These are phyloP conservation scores for Medicago ruthenica DNA, from an alignment of 306 rosid species.

Conservation along the genomic window DNA sequence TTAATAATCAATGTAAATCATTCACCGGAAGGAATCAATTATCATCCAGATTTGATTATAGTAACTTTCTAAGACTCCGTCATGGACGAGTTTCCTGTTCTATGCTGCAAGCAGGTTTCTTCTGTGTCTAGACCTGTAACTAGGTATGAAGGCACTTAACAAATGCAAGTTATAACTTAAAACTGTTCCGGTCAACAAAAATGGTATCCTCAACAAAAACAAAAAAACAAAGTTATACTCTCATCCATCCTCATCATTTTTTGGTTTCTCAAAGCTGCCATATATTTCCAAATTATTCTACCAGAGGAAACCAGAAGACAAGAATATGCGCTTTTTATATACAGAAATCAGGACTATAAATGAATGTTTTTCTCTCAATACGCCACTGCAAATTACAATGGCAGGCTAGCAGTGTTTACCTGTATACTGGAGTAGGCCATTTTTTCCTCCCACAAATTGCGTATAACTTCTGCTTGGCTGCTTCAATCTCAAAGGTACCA, in stretches of 20 bases:
- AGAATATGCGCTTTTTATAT: neutral
- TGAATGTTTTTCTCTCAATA: neutral
- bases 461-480: conserved; percentile 62
- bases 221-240: neutral
- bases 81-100: neutral
- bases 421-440: conserved; percentile 67
- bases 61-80: neutral
- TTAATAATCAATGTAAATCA: neutral
- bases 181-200: neutral
- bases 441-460: conserved; percentile 56
- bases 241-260: neutral
- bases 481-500: conserved; percentile 55
- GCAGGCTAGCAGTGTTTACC: conserved; percentile 44
- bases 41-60: neutral
- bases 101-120: neutral
- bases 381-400: neutral
- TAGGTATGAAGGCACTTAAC: neutral
- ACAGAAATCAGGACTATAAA: neutral
- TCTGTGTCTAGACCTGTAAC: neutral
- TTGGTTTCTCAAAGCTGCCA: neutral
- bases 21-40: neutral
- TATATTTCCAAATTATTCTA: conserved; percentile 6
- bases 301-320: neutral
- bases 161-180: conserved; percentile 11
- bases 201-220: neutral